Base-by-base conservation (phyloP, 2,329 filamentous ascomycete genomes). In the Pleurostoma richardsiae region DNA sequence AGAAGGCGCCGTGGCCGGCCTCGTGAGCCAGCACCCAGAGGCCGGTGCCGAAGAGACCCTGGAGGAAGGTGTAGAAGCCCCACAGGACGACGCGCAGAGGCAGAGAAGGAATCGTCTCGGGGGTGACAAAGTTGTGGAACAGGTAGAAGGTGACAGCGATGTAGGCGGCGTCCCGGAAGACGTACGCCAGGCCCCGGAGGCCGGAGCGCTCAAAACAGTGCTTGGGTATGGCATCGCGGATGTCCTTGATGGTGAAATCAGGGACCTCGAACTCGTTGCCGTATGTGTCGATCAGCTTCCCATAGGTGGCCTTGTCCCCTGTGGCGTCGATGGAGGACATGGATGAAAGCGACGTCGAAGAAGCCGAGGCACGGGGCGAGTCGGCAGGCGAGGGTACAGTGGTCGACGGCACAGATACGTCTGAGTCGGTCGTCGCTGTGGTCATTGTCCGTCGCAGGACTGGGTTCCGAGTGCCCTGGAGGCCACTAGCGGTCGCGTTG, bases 1-100 rank as follows among this genome's bases (percentile, higher is more conserved):
- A 97, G 77, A 99, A 97, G 51, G 94, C 86, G 68, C 94, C 88
- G 73, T 99, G 94, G 56, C 94, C 94, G 66, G 94, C 99, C 77
- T 99, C 94, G 72, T 99, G 94, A 51, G 94, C 92, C 55, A 99
- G 76, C 51, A 99, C 90, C 94, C 94, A 99, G 49, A 96, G 67
- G 58, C 94, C 94, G 41, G 94, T 99, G 59, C 80, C 92, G 64
- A 96, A 92, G 49, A 97, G 79, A 58, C 94, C 92, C 74, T 99
- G 94, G 40, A 95, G 63, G 60, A 96, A 70, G 44, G 90, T 90
- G 65, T 85, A 85, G 31, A 82, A 45, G 19, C 64, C 74, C 82
- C 82, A 85, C 45, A 85, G 78, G 31, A 61, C 82, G 51, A 77
- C 79, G 48, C 92, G 85, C 41, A 75, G 73, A 27, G 83, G 73